Evolutionary conservation across 495 filamentous ascomycete genomes (phyloP), one percentile per base, ranked within the genome.

Genomic region (Aspergillus haitiensis): DNA sequence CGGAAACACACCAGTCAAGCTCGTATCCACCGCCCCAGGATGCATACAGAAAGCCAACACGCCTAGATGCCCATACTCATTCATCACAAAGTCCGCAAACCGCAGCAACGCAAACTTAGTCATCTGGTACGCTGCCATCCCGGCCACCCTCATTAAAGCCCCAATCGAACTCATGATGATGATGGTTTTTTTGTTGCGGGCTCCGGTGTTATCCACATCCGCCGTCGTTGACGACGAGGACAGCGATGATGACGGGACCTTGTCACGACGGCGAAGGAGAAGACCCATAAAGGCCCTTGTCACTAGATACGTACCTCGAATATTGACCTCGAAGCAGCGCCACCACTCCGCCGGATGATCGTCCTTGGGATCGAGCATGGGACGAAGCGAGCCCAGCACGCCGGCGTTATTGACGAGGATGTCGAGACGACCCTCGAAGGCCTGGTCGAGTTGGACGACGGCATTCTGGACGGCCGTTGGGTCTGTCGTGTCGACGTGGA

Each of bases 351-450:
- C 37, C 4, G 73, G 47, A 27, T 27, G 21, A 27, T 27, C 21
- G 3, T 27, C 21, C 42, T 69, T 56, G 12, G 64, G 36, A 13
- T 75, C 75, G 32, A 58, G 63, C 12, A 79, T 34, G 6, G 50
- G 46, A 11, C 27, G 34, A 10, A 32, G 46, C 21, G 31, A 16
- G 18, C 54, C 61, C 27, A 62, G 10, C 5, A 44, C 33, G 2
- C 68, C 80, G 3, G 72, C 70, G 37, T 80, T 78, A 59, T 78
- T 78, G 21, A 82, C 68, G 12, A 82, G 37, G 21, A 83, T 77
- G 58, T 83, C 81, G 7, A 83, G 65, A n/a, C 78, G 70, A 40
- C 72, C 21, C 1, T 27, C 66, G 42, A 46, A 46, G 13, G 11
- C 42, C 13, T 8, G 12, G 7, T 46, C 42, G 11, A 46, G 13